phyloP scores from a whole-genome alignment of 495 filamentous ascomycete genomes.

The Neohortaea acidophila region DNA sequence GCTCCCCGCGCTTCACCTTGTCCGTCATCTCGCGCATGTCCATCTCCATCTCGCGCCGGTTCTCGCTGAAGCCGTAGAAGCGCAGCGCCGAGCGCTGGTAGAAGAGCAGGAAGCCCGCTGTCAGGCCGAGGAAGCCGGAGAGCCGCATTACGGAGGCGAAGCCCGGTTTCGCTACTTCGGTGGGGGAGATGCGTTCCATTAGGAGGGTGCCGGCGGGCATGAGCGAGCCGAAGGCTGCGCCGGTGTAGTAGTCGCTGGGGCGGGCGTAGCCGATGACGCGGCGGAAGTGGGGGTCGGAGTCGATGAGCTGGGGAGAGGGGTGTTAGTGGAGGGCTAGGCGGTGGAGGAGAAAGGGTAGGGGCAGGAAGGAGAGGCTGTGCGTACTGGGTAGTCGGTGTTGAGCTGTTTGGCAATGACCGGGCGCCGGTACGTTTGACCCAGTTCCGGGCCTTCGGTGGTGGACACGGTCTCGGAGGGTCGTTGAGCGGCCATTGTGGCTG shows the following conservation, averaged over 20 bases:
- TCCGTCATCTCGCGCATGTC: slow-evolving; percentile 97
- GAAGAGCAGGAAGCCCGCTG: slow-evolving; percentile 62
- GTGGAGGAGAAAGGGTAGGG: neutral
- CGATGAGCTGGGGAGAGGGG: slow-evolving; percentile 10
- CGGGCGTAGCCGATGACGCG: slow-evolving; percentile 80
- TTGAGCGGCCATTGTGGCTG: slow-evolving; percentile 12
- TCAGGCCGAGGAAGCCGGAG: slow-evolving; percentile 48
- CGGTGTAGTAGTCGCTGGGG: slow-evolving; percentile 61
- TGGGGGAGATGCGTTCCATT: slow-evolving; percentile 72
- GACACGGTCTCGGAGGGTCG: slow-evolving; percentile 7
- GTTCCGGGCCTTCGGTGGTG: slow-evolving; percentile 13
- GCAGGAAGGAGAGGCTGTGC: slow-evolving; percentile 14
- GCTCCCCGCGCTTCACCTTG: slow-evolving; percentile 78
- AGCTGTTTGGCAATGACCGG: slow-evolving; percentile 62
- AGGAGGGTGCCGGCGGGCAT: slow-evolving; percentile 58
- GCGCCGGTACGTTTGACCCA: slow-evolving; percentile 24
- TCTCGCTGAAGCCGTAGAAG: slow-evolving; percentile 90
- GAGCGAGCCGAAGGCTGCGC: slow-evolving; percentile 44
- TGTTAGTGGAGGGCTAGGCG: neutral
- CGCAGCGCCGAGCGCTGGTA: slow-evolving; percentile 60
- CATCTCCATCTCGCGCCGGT: slow-evolving; percentile 78
- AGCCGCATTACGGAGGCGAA: slow-evolving; percentile 74
- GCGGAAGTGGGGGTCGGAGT: slow-evolving; percentile 58
- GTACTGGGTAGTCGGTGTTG: slow-evolving; percentile 66
- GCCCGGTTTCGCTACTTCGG: slow-evolving; percentile 60